These are phyloP conservation scores for Effrenium voratum DNA, from an alignment of 73 alveolate genomes.

Conservation along the genomic window DNA sequence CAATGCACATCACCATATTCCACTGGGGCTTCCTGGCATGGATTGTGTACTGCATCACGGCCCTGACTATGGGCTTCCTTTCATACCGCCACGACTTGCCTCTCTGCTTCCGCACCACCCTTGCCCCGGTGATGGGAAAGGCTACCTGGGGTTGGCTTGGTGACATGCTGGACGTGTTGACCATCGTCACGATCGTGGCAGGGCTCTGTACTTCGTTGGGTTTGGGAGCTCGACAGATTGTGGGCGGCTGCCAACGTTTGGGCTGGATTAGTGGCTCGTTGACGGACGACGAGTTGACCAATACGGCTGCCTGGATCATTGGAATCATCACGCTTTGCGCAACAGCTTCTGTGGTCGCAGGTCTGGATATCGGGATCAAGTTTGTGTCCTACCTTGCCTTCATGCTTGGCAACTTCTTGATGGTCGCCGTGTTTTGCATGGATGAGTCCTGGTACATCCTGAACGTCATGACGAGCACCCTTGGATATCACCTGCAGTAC, in stretches of 20 bases:
- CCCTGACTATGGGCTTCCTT: conserved; percentile 22
- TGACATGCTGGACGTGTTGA: not conserved
- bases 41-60: not conserved
- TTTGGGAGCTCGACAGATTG: not conserved
- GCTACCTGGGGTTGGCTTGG: not conserved
- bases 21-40: conserved; percentile 35
- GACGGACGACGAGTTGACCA: not conserved
- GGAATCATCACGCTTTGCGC: not conserved
- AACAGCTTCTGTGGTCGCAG: not conserved
- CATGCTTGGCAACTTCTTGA: not conserved
- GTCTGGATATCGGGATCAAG: not conserved
- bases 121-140: not conserved
- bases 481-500: not conserved
- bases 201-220: conserved; percentile 23
- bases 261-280: not conserved
- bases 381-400: not conserved
- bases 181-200: conserved; percentile 32
- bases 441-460: not conserved
- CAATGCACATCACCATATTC: not conserved
- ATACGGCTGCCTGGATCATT: not conserved
- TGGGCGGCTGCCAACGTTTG: not conserved
- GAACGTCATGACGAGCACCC: not conserved
- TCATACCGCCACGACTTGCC: not conserved
- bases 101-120: not conserved
- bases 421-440: not conserved